Percentiles rank a stretch among this genome's conserved stretches.
Conservation (phyloP, 2,329 filamentous ascomycete genomes). For the Hyphodiscus sp. region DNA sequence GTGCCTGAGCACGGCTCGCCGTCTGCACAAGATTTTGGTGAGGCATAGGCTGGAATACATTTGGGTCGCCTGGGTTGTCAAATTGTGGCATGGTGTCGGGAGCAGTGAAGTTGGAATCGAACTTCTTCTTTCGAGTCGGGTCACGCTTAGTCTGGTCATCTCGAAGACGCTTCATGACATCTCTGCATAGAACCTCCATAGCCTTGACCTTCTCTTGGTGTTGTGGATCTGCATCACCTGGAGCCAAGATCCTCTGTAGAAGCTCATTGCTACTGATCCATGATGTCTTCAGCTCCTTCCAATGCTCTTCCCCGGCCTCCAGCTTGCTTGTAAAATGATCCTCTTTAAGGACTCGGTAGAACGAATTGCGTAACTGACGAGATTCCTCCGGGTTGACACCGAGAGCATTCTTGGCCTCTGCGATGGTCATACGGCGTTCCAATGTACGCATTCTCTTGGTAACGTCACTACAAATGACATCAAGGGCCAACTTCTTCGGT, state of each 20-base stretch:
- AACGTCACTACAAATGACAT: conserved; percentile 75
- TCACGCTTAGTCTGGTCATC: conserved; percentile 57
- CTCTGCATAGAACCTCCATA: conserved; percentile 64
- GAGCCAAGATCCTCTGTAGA: conserved; percentile 47
- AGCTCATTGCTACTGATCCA: conserved; percentile 58
- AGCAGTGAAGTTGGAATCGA: conserved; percentile 32
- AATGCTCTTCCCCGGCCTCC: conserved; percentile 65
- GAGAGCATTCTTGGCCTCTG: conserved; percentile 66
- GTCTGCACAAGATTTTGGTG: conserved; percentile 24
- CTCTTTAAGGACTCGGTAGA: conserved; percentile 58
- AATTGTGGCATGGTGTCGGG: conserved; percentile 15
- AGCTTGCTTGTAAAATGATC: conserved; percentile 67
- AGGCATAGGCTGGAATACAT: conserved; percentile 21
- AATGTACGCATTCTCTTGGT: conserved; percentile 69
- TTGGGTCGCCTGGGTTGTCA: conserved; percentile 16
- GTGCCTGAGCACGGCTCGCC: conserved; percentile 27
- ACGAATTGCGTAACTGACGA: conserved; percentile 57
- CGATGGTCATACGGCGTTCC: conserved; percentile 61
- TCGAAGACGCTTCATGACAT: conserved; percentile 70
- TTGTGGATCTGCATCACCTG: conserved; percentile 44
- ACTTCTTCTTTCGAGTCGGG: conserved; percentile 37
- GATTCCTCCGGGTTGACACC: conserved; percentile 63
- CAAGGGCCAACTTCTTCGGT: conserved; percentile 61
- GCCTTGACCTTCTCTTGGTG: conserved; percentile 54
- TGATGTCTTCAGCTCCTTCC: conserved; percentile 59